These are phyloP conservation scores for Rhodotorula toruloides DNA, from an alignment of 768 basidiomycete species.

Conservation along the genomic window DNA sequence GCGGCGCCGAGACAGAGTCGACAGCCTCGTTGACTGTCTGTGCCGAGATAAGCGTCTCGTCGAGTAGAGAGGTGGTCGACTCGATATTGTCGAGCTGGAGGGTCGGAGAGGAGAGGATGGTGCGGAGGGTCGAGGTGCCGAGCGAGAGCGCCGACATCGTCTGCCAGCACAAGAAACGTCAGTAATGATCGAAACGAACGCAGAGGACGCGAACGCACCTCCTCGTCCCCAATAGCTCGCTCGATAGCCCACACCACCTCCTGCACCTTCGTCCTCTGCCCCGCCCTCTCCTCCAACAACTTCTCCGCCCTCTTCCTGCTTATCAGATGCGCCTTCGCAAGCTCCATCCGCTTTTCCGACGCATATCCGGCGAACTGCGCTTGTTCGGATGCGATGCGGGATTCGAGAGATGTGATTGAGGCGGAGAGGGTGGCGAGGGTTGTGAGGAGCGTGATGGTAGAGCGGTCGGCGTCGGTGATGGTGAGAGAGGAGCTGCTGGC, in stretches of 20 bases:
- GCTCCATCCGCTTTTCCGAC: conserved; percentile 2
- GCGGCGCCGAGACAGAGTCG: not conserved
- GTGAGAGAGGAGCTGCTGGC: not conserved
- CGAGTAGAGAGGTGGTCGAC: conserved; percentile 21
- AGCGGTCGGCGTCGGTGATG: conserved; percentile 27
- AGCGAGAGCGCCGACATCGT: conserved; percentile 32
- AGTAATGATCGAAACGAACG: no score
- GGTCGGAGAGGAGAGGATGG: conserved; percentile 27
- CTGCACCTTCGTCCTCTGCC: conserved; percentile 17
- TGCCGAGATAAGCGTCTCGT: conserved; percentile 25
- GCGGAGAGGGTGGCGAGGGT: conserved; percentile 20
- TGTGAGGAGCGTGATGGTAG: conserved; percentile 23
- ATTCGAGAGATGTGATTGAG: conserved; percentile 29
- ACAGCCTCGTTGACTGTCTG: conserved; percentile 26
- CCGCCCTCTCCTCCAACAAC: conserved; percentile 23
- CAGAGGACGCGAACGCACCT: conserved; percentile 11
- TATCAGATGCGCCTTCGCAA: conserved; percentile 27
- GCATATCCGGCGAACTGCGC: not conserved
- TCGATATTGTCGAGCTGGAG: conserved; percentile 31
- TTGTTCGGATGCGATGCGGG: conserved; percentile 17
- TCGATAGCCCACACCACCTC: conserved; percentile 31
- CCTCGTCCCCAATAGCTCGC: conserved; percentile 29
- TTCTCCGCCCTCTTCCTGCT: conserved; percentile 20
- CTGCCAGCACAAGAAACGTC: not conserved
- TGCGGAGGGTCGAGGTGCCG: conserved; percentile 28